Base-by-base conservation (phyloP, 441 rosid genomes). In the Populus trichocarpa region DNA sequence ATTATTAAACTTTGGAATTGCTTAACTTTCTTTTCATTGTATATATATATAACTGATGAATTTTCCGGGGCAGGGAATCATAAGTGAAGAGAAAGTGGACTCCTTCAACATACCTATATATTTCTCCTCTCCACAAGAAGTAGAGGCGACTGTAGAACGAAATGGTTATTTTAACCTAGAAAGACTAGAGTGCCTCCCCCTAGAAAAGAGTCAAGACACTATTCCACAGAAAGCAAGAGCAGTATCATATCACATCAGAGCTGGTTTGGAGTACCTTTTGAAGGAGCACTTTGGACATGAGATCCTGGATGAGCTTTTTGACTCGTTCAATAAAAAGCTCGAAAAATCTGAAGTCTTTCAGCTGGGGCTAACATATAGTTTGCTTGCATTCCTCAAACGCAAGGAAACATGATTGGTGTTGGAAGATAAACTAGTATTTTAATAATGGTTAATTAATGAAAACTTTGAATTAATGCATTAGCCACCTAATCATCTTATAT, bases 21-120 rank as follows among this genome's bases (percentile, higher is more conserved):
- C 50, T 42, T 42, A 42, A 42, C 14, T 42, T 10, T 42, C 5
- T 42, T 42, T 12, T 42, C 50, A 10, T 12, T 1, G 0, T 14
- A 0, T 8, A 0, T 25, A 0, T 25, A 13, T 28, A 10, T 28
- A 13, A 14, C 32, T 66, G n/a, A 25, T 66, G 30, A 66, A 26
- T 23, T 26, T 26, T 13, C 20, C 0, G 22, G 22, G 11, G 63
- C 76, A 81, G 80, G 77, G 74, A 69, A 66, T 63, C 4, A 53
- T 71, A 32, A 64, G 72, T n/a, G 38, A 81, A 71, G 70, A 72
- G 12, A 73, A 76, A 20, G 74, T 75, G 26, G 81, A 83, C 32
- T 2, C 25, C 9, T 77, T 78, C 72, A 81, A 83, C 70, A 20
- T 81, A 32, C 80, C 82, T 14, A 3, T 81, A 3, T 83, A 78